A percentile compares a stretch with the other conserved stretches of the same genome.
These are phyloP conservation scores for Peronospora farinosa DNA, from an alignment of 352 stramenopile species.

Conservation along the genomic window DNA sequence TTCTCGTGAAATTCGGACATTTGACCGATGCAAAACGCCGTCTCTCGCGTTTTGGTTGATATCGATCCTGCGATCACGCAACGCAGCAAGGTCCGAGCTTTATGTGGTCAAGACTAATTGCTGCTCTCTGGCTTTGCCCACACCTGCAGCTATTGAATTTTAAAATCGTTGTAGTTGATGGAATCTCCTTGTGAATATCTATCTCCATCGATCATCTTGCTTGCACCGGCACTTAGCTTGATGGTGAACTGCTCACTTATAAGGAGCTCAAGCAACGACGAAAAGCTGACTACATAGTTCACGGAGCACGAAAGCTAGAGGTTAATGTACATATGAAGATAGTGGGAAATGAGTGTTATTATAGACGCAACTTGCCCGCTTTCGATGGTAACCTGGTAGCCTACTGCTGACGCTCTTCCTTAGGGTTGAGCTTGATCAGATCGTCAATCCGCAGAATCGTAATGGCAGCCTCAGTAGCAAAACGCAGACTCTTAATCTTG, in stretches of 20 bases:
- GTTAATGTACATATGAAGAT: not conserved
- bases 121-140: constrained; percentile 73
- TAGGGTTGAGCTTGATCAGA: constrained; percentile 94
- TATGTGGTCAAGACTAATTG: constrained; percentile 6
- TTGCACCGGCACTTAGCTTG: constrained; percentile 50
- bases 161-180: constrained; percentile 41
- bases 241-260: constrained; percentile 47
- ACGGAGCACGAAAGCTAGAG: not conserved
- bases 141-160: constrained; percentile 47
- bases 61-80: constrained; percentile 37
- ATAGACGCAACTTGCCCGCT: constrained; percentile 32
- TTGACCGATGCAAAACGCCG: constrained; percentile 69
- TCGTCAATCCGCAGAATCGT: constrained; percentile 99
- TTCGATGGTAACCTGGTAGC: constrained; percentile 18
- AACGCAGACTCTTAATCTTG: constrained; percentile 99
- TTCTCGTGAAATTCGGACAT: constrained; percentile 40
- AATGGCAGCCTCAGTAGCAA: constrained; percentile 98
- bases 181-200: constrained; percentile 64
- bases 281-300: constrained; percentile 8
- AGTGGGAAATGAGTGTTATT: constrained; percentile 42
- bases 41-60: constrained; percentile 52
- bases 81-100: not conserved
- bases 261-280: constrained; percentile 51
- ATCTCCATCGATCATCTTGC: constrained; percentile 42
- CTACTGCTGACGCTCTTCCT: constrained; percentile 79